Evolutionary conservation across 2,329 filamentous ascomycete genomes (phyloP), one percentile per base, ranked within the genome.

Genomic region (Cytospora schulzeri): DNA sequence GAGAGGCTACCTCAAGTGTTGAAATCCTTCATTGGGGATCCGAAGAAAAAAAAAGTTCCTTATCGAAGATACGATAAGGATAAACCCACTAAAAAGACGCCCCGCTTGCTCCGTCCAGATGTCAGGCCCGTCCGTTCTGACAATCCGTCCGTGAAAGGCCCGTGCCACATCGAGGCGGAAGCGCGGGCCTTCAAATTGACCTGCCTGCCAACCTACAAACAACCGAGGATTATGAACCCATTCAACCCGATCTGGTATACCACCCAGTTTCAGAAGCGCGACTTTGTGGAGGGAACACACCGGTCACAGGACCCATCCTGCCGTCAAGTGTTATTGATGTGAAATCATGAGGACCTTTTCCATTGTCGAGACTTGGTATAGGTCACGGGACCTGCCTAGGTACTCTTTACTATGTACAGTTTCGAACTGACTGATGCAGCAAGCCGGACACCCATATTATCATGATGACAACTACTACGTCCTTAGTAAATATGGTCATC

Each of bases 21-120:
- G 45, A 48, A 24, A 48, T 48, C n/a, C 45, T 48, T 48, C 45
- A 48, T 19, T n/a, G 19, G 38, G 19, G 38, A n/a, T 45, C 38
- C 38, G 17, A 22, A 24, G 41, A 22, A 41, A 48, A 48, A 48
- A 48, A 48, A 48, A 48, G 45, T 48, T 48, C 50, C 59, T 61
- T 61, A 61, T 61, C 59, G 51, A 4, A 33, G n/a, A 8, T 11
- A 2, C 50, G 59, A 61, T 61, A 61, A 61, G 59, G 31, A 55
- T 12, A 1, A 26, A 55, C 26, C 28, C 28, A 55, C 52, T 29
- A n/a, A 55, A 22, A 55, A 29, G 17, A 41, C 38, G 17, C 38
- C 38, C 38, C 38, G 17, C 19, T 4, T 7, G 17, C 5, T 19
- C 38, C 38, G 38, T 41, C 6, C 38, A 35, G 3, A 35, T 35